These are phyloP conservation scores for Termitomyces sp. DNA, from an alignment of 768 basidiomycete genomes.

Conservation along the genomic window DNA sequence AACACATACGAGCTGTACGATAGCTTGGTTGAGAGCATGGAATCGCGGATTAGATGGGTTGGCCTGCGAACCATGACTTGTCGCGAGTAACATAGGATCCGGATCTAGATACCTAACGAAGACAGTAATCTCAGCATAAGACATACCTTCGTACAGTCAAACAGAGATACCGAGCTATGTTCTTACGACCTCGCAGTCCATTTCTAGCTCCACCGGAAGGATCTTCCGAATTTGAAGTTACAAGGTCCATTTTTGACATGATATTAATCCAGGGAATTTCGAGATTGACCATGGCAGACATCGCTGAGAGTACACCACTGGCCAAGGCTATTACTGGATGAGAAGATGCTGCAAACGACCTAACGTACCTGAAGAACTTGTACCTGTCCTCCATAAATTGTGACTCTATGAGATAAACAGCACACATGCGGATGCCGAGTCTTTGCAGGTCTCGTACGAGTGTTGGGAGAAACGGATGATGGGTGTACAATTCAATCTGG, in stretches of 20 bases:
- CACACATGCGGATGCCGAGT: conserved; percentile 81
- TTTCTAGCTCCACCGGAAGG: conserved; percentile 58
- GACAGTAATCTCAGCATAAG: not conserved
- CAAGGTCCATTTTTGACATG: conserved; percentile 99
- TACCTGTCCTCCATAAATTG: conserved; percentile 99
- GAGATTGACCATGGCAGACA: conserved; percentile 98
- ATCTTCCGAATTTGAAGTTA: conserved; percentile 61
- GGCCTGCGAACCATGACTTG: conserved; percentile 52
- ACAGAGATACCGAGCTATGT: conserved; percentile 70
- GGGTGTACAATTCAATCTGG: conserved; percentile 98
- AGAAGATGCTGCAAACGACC: not conserved
- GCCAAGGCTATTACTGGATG: not conserved
- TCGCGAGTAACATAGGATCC: conserved; percentile 81
- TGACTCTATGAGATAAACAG: conserved; percentile 90
- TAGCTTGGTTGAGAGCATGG: conserved; percentile 90
- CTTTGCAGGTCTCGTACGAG: conserved; percentile 72
- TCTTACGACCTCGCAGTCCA: conserved; percentile 63
- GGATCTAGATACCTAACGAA: conserved; percentile 80
- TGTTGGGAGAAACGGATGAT: conserved; percentile 92
- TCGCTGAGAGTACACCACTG: conserved; percentile 92
- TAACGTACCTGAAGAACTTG: conserved; percentile 85
- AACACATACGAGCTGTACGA: conserved; percentile 80
- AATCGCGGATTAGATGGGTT: conserved; percentile 69
- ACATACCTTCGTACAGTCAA: not conserved
- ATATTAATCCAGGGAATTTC: conserved; percentile 97